Base-by-base conservation (phyloP, 495 filamentous ascomycete genomes). In the Paragyromitra xinjiangensis region DNA sequence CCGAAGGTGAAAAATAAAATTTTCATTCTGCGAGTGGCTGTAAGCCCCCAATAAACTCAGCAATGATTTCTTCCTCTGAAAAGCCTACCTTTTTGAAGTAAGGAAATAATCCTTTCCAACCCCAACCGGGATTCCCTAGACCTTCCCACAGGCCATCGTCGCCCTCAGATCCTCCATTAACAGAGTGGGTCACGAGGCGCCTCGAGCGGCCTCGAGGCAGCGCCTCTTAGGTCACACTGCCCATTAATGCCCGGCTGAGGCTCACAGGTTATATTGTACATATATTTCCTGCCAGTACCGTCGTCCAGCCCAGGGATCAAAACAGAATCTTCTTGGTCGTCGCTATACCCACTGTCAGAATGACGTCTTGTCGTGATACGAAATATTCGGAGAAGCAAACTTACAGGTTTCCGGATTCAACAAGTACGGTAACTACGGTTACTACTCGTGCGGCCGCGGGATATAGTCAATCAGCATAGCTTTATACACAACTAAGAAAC, bases 71-170 rank as follows among this genome's bases (percentile, higher is more conserved):
- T 9, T 42, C 0, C 19, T 14, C 19, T 8, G 40, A 51, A 39
- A 61, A 37, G 3, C 87, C 84, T 71, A 86, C 86, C 83, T 87
- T 88, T 58, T 84, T 85, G 80, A 88, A 89, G 78, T 92, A 92
- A 1, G 89, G 88, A 24, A 89, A 78, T 26, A 92, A 81, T 44
- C 79, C 87, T 0, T 85, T 71, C 88, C 89, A 92, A 69, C 85
- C 87, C 90, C 90, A 92, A n/a, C 89, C 88, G 1, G 86, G 84
- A 77, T 90, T 91, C 1, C 91, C 90, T 3, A 91, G 81, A 5
- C 78, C 81, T 69, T 86, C 84, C 90, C 90, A 91, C 1, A 85
- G 82, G 75, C 92, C 87, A 71, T 87, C 90, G 76, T 90, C 87
- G 14, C 80, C 83, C 0, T 66, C 67, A 0, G 85, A 81, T 3